Conservation (phyloP, 352 stramenopile species). For the Nothophytophthora sp. region DNA sequence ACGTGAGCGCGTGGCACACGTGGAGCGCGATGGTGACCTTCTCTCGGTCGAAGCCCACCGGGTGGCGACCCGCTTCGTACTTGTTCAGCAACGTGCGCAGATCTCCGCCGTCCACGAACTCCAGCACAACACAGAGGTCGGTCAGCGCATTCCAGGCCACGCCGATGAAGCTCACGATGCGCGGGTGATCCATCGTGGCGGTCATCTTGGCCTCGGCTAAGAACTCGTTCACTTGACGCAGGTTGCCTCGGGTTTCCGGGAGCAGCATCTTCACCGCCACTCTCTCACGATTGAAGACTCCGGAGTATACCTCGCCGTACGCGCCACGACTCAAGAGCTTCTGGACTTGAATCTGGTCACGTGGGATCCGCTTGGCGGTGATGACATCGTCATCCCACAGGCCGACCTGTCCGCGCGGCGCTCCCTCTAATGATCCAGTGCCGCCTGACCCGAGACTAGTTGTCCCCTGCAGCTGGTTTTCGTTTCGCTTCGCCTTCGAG, state of each 20-base stretch:
- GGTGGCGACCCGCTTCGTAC: neutral
- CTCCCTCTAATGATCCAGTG: slow-evolving; percentile 5
- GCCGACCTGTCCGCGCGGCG: slow-evolving; percentile 5
- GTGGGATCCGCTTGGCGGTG: slow-evolving; percentile 23
- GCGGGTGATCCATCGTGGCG: slow-evolving; percentile 23
- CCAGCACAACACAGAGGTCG: slow-evolving; percentile 38
- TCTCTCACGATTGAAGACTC: slow-evolving; percentile 20
- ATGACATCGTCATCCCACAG: slow-evolving; percentile 41
- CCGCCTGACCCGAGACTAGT: neutral
- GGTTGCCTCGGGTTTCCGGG: slow-evolving; percentile 15
- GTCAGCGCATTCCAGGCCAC: slow-evolving; percentile 29
- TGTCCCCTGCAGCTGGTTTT: neutral
- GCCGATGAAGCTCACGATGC: slow-evolving; percentile 40
- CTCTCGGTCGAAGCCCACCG: slow-evolving; percentile 17
- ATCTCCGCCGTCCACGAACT: slow-evolving; percentile 51
- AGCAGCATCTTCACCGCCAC: slow-evolving; percentile 46
- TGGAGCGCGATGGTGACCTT: slow-evolving; percentile 32
- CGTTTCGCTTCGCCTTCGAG: neutral
- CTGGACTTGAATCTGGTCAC: slow-evolving; percentile 22
- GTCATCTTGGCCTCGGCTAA: slow-evolving; percentile 39
- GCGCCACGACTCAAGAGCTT: slow-evolving; percentile 32
- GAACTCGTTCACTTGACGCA: slow-evolving; percentile 29
- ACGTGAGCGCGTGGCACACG: slow-evolving; percentile 22
- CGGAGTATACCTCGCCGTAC: slow-evolving; percentile 42
- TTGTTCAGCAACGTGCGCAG: slow-evolving; percentile 32